These are phyloP conservation scores for Trametopsis cervina DNA, from an alignment of 768 basidiomycete genomes.

Conservation along the genomic window DNA sequence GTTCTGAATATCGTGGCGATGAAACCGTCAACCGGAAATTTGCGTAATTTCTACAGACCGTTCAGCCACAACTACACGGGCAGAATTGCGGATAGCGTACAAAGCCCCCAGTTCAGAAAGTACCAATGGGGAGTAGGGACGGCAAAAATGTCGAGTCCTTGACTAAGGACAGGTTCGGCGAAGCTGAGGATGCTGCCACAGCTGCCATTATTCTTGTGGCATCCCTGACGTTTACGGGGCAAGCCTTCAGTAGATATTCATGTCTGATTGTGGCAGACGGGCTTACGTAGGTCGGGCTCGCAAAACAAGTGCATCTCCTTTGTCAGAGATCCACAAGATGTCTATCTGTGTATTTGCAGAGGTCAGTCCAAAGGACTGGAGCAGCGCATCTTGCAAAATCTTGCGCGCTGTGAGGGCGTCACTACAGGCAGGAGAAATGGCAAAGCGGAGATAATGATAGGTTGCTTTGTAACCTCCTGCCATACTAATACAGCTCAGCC, in stretches of 20 bases:
- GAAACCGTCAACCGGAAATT: too few species aligned
- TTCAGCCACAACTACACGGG: too few species aligned
- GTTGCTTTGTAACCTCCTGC: neutral
- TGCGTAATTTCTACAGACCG: too few species aligned
- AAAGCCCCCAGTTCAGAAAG: neutral
- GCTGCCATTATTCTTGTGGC: slow-evolving; percentile 25
- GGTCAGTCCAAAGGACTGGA: slow-evolving; percentile 49
- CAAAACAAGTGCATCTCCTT: slow-evolving; percentile 34
- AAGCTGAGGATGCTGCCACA: slow-evolving; percentile 17
- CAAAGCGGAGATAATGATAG: slow-evolving; percentile 42
- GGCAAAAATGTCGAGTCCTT: slow-evolving; percentile 27
- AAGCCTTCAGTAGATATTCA: too few species aligned
- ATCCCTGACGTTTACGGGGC: too few species aligned
- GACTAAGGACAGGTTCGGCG: slow-evolving; percentile 19
- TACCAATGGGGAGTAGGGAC: slow-evolving; percentile 15
- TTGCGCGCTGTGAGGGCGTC: slow-evolving; percentile 46
- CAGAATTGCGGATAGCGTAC: neutral
- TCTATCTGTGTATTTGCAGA: slow-evolving; percentile 48
- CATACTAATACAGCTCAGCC: neutral
- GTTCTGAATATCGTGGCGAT: too few species aligned
- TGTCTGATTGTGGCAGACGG: too few species aligned
- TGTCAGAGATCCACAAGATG: slow-evolving; percentile 44
- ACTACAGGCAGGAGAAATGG: slow-evolving; percentile 30
- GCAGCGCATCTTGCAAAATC: slow-evolving; percentile 46
- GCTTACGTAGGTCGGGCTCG: slow-evolving; percentile 35